These are phyloP conservation scores for Moniliella sp. DNA, from an alignment of 1,284 basidiomycete genomes.

Conservation along the genomic window DNA sequence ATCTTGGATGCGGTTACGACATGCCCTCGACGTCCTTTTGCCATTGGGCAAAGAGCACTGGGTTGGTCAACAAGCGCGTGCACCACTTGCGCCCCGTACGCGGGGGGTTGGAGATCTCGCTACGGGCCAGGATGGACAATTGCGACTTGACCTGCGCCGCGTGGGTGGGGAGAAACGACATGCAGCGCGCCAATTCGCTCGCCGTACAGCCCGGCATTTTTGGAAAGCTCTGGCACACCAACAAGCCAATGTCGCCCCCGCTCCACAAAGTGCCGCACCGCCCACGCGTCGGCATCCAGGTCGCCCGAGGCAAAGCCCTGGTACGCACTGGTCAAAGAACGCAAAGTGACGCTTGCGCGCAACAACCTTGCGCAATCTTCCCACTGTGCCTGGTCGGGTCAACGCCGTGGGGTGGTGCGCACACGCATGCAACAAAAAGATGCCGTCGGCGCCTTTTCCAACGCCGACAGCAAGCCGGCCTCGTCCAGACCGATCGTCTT, in stretches of 20 bases:
- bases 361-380: constrained; percentile 53
- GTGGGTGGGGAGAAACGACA: constrained; percentile 12
- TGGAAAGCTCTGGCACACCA: constrained; percentile 86
- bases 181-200: constrained; percentile 49
- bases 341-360: constrained; percentile 60
- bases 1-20: constrained; percentile 67
- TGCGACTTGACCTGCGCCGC: constrained; percentile 38
- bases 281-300: constrained; percentile 71
- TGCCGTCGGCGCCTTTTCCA: constrained; percentile 46
- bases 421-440: constrained; percentile 74
- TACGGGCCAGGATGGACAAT: constrained; percentile 61
- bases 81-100: constrained; percentile 68
- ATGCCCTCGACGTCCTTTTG: constrained; percentile 71
- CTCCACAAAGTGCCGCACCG: constrained; percentile 68
- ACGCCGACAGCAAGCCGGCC: constrained; percentile 47
- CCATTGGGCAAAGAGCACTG: constrained; percentile 60
- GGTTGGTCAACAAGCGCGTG: constrained; percentile 40
- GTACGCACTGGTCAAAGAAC: constrained; percentile 86
- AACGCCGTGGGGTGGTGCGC: constrained; percentile 80
- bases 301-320: constrained; percentile 75
- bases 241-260: constrained; percentile 46
- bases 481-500: constrained; percentile 73
- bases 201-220: constrained; percentile 77
- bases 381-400: constrained; percentile 84
- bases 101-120: constrained; percentile 84